Conservation (phyloP, 2,329 filamentous ascomycete genomes). For the Colletotrichum sp. region DNA sequence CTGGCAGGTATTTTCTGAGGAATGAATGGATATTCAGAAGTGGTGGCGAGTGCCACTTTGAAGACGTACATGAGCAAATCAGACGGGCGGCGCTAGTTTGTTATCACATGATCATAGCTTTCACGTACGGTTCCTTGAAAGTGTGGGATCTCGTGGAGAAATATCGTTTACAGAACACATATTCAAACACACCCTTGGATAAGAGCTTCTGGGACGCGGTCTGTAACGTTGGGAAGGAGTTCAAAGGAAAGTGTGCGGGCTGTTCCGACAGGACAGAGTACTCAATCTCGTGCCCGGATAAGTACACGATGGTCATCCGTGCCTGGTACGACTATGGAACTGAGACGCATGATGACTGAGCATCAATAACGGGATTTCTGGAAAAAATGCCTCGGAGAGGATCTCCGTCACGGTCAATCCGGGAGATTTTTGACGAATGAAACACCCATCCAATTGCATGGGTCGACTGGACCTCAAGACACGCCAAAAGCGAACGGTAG, state of each 20-base stretch:
- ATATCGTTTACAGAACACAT: background rate
- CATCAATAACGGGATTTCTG: background rate
- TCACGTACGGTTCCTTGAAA: fast-evolving
- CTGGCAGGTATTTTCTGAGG: background rate
- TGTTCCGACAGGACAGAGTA: background rate
- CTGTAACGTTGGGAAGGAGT: fast-evolving
- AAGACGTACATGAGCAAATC: background rate
- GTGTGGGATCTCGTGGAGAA: background rate
- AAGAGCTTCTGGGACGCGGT: background rate
- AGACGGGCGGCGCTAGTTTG: background rate
- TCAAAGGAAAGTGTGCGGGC: background rate
- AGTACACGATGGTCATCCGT: background rate
- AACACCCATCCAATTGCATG: background rate
- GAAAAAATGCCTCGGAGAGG: background rate
- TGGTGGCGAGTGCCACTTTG: background rate
- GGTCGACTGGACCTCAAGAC: background rate
- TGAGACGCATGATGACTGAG: background rate
- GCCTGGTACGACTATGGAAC: background rate
- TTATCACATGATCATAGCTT: background rate
- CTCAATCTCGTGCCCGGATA: background rate
- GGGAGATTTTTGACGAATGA: background rate
- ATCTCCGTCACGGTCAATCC: background rate
- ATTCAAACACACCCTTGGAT: fast-evolving
- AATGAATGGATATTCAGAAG: background rate
- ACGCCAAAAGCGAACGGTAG: background rate